Evolutionary conservation across 2,329 filamentous ascomycete species (phyloP).

Genomic region (Blastomyces parvus): DNA sequence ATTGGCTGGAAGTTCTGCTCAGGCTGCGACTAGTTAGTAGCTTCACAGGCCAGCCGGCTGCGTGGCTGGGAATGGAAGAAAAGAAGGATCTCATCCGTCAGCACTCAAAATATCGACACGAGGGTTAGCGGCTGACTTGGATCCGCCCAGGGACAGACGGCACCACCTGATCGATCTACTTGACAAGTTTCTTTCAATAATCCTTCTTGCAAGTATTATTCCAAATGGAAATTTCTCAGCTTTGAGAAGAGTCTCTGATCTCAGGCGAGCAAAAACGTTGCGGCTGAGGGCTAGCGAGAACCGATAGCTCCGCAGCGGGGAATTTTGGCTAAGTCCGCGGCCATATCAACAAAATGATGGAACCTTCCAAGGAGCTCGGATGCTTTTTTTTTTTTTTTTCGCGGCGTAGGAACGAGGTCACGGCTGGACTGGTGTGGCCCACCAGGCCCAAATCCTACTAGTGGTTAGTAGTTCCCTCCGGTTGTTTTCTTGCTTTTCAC

Average conservation of each 20-base stretch:
- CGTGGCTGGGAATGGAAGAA: not conserved
- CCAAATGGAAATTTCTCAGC: not conserved
- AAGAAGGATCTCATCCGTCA: slow-evolving; percentile 6
- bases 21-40: not conserved
- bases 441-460: not conserved
- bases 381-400: not conserved
- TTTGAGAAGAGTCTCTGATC: not conserved
- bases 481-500: not conserved
- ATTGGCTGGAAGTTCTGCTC: not conserved
- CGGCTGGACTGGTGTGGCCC: not conserved
- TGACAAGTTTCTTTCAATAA: not conserved
- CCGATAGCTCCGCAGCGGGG: not conserved
- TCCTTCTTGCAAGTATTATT: not conserved
- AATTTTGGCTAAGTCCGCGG: not conserved
- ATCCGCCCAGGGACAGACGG: not conserved
- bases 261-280: not conserved
- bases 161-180: not conserved
- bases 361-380: not conserved
- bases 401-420: no score
- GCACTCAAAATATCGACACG: slow-evolving; percentile 4
- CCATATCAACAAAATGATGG: not conserved
- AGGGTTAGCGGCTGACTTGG: not conserved
- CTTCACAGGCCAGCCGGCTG: not conserved
- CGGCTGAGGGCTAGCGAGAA: not conserved
- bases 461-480: not conserved